Evolutionary conservation across 1,284 basidiomycete species (phyloP), one percentile per base, ranked within the genome.

Genomic region (Cryptococcus depauperatus): DNA sequence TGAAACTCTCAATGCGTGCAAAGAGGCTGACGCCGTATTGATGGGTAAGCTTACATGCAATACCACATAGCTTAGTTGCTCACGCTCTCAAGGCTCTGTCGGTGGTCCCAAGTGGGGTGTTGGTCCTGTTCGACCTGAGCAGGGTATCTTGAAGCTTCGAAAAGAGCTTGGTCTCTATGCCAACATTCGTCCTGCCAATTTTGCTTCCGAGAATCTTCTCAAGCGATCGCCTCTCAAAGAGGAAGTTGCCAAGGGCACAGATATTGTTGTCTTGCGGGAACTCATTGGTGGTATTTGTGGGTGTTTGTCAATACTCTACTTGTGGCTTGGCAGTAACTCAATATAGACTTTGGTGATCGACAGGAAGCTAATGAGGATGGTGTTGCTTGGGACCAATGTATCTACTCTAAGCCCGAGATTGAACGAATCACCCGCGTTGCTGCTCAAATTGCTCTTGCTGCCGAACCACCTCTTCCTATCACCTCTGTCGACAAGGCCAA

Each of bases 401-500:
- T 85, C 46, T 99, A 99, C 77, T 88, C 86, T 56, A 82, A 89
- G 33, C 67, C 78, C 14, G 95, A 99, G 69, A 84, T 99, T 35
- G 78, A 95, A 72, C 80, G 95, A 43, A 98, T 98, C 63, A 93
- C 93, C 5, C 82, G 90, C 23, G 90, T 98, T 35, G 95, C 93
- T 8, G 91, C 87, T 29, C 84, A 90, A 71, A 86, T 98, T 55
- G 92, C 95, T 1, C 73, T 91, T 44, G 76, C 83, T 42, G 74
- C 81, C 13, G 78, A 85, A 65, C 95, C 95, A 3, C 90, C 93
- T 16, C 77, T 93, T 38, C 77, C 81, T 37, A 82, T 99, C 50
- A 87, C 91, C 71, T 93, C 89, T 3, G 79, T 99, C 70, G 95
- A 99, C 77, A 99, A 99, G 74, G 95, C 95, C 47, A 99, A 99